Conservation (phyloP, 768 basidiomycete genomes). For the Termitomyces sp. region DNA sequence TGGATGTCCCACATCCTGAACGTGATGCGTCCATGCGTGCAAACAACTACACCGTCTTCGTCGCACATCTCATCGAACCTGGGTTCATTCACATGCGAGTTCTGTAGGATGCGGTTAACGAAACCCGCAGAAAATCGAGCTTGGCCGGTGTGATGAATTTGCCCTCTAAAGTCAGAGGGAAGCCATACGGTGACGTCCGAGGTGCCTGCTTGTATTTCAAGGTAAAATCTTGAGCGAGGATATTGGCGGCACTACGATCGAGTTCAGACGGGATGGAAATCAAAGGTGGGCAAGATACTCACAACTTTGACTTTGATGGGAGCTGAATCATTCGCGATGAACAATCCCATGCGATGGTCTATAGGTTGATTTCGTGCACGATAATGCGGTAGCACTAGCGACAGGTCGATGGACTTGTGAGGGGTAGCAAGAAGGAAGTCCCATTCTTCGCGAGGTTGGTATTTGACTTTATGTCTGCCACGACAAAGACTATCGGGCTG, state of each 20-base stretch:
- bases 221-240: slow-evolving; percentile 49
- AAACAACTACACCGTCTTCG: slow-evolving; percentile 60
- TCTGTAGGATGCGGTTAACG: slow-evolving; percentile 57
- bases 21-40: slow-evolving; percentile 53
- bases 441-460: slow-evolving; percentile 51
- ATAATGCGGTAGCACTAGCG: slow-evolving; percentile 72
- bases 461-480: slow-evolving; percentile 63
- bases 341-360: slow-evolving; percentile 69
- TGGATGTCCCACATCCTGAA: slow-evolving; percentile 81
- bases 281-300: slow-evolving; percentile 24
- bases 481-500: slow-evolving; percentile 22
- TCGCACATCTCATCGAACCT: slow-evolving; percentile 25
- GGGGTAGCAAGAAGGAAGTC: slow-evolving; percentile 59
- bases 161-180: slow-evolving; percentile 75
- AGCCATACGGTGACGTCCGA: slow-evolving; percentile 74
- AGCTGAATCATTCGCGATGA: slow-evolving; percentile 43
- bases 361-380: slow-evolving; percentile 70
- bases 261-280: slow-evolving; percentile 7
- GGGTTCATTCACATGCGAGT: slow-evolving; percentile 42
- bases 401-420: slow-evolving; percentile 51
- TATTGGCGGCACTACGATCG: slow-evolving; percentile 50
- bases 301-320: slow-evolving; percentile 72
- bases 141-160: slow-evolving; percentile 49
- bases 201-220: slow-evolving; percentile 59
- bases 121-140: slow-evolving; percentile 67